phyloP scores from a whole-genome alignment of 345 rosid genomes.

The Citropsis articulata region DNA sequence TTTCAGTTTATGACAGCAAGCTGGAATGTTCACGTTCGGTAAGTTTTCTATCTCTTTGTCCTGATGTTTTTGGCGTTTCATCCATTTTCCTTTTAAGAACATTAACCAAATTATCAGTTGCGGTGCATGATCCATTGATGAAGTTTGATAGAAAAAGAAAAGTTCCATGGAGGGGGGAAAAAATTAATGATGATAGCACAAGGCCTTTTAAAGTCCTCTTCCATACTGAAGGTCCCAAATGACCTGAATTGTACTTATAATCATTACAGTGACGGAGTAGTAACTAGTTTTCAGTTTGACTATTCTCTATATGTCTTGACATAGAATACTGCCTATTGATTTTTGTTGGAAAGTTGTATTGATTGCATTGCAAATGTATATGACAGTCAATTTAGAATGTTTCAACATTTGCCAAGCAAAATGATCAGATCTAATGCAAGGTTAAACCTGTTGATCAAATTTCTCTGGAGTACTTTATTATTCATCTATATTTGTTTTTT shows the following conservation, averaged over 20 bases:
- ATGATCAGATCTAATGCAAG: background rate
- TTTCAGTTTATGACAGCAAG: constrained; percentile 43
- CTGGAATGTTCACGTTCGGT: constrained; percentile 43
- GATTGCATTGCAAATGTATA: background rate
- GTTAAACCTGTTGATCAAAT: background rate
- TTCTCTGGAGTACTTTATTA: background rate
- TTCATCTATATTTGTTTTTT: background rate
- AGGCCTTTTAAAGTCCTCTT: background rate
- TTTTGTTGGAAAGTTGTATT: too few relatives aligned
- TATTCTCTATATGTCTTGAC: background rate
- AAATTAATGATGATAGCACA: background rate
- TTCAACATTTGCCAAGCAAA: background rate
- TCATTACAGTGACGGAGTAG: background rate
- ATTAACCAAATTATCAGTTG: background rate
- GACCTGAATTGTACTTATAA: background rate
- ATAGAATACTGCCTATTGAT: background rate
- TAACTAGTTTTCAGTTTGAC: background rate
- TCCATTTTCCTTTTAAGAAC: background rate
- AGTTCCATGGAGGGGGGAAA: background rate
- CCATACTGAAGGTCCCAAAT: background rate
- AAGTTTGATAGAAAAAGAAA: too few relatives aligned
- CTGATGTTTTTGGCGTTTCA: background rate
- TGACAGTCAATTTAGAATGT: background rate
- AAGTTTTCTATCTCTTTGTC: constrained; percentile 15
- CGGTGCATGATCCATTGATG: background rate